phyloP scores from a whole-genome alignment of 371 early-diverging fungal genomes.

The Aphelidium insulamus region DNA sequence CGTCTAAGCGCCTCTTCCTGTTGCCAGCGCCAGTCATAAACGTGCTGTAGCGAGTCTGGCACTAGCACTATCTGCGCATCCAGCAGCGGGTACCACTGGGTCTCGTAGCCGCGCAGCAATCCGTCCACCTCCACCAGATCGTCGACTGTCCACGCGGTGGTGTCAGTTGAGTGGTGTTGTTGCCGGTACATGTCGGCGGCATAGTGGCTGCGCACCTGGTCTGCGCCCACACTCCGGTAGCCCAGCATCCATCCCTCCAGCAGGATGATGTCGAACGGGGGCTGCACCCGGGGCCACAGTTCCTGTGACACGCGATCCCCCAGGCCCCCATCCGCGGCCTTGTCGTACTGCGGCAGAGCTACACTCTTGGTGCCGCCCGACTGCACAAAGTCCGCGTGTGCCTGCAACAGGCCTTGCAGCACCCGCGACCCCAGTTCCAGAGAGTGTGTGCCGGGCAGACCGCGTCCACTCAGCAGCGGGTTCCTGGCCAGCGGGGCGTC shows the following conservation, averaged over 20 bases:
- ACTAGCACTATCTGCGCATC: conserved; percentile 55
- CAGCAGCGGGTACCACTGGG: conserved; percentile 26
- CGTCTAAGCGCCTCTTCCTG: conserved; percentile 45
- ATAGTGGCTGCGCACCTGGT: conserved; percentile 2
- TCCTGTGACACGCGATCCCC: conserved; percentile 44
- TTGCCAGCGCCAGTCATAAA: conserved; percentile 65
- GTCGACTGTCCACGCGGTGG: conserved; percentile 12
- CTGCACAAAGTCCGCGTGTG: conserved; percentile 3
- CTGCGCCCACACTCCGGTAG: conserved; percentile 31
- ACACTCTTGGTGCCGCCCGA: conserved; percentile 3
- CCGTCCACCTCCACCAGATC: conserved; percentile 25
- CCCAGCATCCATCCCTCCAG: conserved; percentile 91
- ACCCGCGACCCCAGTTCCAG: conserved; percentile 26
- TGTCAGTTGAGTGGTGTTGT: conserved; percentile 6
- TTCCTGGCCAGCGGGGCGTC: conserved; percentile 52
- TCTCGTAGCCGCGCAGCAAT: conserved; percentile 24
- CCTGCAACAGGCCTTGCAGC: conserved; percentile 17
- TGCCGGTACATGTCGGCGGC: background rate
- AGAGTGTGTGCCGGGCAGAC: conserved; percentile 79
- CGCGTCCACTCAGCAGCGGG: conserved; percentile 45
- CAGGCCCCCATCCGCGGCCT: conserved; percentile 38
- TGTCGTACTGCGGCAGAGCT: conserved; percentile 55
- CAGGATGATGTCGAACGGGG: conserved; percentile 50
- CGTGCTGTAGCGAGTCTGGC: conserved; percentile 25
- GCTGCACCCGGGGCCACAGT: conserved; percentile 25